Conservation (phyloP, 2,329 filamentous ascomycete species). For the Immersiporthe knoxdaviesiana region DNA sequence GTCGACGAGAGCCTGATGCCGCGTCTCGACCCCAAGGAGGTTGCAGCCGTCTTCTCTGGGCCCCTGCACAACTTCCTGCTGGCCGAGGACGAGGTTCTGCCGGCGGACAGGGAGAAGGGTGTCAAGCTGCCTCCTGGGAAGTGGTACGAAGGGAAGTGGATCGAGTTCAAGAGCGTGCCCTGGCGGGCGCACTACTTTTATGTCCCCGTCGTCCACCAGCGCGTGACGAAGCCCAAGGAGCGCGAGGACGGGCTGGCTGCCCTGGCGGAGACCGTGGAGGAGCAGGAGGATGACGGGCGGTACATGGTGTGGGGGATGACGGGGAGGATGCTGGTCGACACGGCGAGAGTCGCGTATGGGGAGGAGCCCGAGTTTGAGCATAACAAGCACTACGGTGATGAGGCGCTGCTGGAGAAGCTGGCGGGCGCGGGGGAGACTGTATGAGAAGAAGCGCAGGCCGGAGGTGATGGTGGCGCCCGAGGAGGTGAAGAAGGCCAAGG, state of each 20-base stretch:
- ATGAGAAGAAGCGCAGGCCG: conserved; percentile 48
- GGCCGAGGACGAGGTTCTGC: conserved; percentile 56
- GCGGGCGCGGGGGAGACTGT: conserved; percentile 49
- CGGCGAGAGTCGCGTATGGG: conserved; percentile 80
- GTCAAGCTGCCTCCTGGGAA: conserved; percentile 53
- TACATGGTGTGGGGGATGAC: conserved; percentile 97
- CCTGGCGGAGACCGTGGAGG: conserved; percentile 49
- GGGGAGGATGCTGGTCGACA: conserved; percentile 85
- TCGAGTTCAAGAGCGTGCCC: conserved; percentile 73
- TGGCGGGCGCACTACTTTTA: conserved; percentile 93
- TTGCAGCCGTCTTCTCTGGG: conserved; percentile 90
- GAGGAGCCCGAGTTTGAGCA: conserved; percentile 84
- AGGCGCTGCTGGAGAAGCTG: conserved; percentile 52
- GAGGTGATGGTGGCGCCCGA: conserved; percentile 38
- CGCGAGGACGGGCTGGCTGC: conserved; percentile 47
- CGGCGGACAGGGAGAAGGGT: conserved; percentile 39
- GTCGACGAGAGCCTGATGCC: conserved; percentile 77
- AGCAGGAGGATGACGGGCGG: conserved; percentile 52
- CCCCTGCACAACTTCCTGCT: conserved; percentile 83
- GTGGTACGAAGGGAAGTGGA: conserved; percentile 89
- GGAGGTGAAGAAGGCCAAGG: conserved; percentile 41
- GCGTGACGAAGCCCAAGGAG: conserved; percentile 61
- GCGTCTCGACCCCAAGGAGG: conserved; percentile 82
- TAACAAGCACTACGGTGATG: conserved; percentile 57
- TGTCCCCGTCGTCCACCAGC: conserved; percentile 76